Evolutionary conservation across 2,329 filamentous ascomycete genomes (phyloP), one percentile per base, ranked within the genome.

Genomic region (Alternaria rosae): DNA sequence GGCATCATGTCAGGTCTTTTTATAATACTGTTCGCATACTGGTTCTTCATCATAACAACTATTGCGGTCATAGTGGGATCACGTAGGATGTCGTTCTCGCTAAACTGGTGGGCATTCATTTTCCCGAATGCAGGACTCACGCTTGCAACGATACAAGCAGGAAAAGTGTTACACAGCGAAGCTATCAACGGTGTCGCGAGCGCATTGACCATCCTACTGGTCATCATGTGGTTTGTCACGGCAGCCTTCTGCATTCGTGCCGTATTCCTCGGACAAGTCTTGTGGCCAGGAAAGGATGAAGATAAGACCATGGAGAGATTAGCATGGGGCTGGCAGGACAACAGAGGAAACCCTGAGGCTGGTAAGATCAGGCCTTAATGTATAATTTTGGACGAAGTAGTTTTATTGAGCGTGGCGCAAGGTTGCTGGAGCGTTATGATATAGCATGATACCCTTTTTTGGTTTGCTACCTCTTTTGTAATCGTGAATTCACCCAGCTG

Each of bases 91-190:
- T 61, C 61, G 1, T 77, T 77, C 48, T 70, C 73, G 17, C 60
- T 76, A 13, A 75, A 74, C 48, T 77, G 74, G 72, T 91, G 87
- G 88, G 86, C 87, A 6, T 88, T 89, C 75, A 85, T 91, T 32
- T 91, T 90, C 70, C 88, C 88, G 6, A 90, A 90, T 61, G 87
- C 85, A 2, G 88, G 88, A 0, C 85, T 90, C 54, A 87, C 86
- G 2, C 80, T 90, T 41, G 85, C 87, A 1, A 85, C 84, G 5
- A 87, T 90, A 42, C 81, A 85, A 13, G 79, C 89, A 47, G 88
- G 85, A 3, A 81, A 82, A n/a, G 82, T 78, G 0, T 78, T 89
- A 11, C 75, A 81, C 1, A 89, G 86, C 68, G 63, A 80, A 0
- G 85, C 81, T 0, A 78, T 90, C 71, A 84, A 70, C 85, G 84